These are phyloP conservation scores for Phytopythium cucurbitacearum DNA, from an alignment of 352 stramenopile genomes.

Conservation along the genomic window DNA sequence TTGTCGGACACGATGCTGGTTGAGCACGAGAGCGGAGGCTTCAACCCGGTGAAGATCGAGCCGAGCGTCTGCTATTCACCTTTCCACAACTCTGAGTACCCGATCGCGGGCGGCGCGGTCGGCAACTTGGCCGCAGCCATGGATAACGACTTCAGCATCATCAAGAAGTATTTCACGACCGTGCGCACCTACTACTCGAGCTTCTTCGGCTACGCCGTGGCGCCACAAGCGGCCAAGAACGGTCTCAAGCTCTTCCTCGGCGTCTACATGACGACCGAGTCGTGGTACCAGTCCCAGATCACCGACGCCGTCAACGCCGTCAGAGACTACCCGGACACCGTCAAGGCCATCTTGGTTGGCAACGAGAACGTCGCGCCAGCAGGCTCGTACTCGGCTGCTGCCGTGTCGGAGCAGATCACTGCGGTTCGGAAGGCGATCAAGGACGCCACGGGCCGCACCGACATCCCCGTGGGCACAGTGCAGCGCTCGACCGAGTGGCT, in stretches of 20 bases:
- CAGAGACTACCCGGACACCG: conserved; percentile 42
- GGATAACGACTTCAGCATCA: conserved; percentile 61
- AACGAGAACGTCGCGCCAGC: conserved; percentile 69
- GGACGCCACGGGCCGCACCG: conserved; percentile 17
- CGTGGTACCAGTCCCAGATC: conserved; percentile 53
- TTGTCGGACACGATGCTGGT: conserved; percentile 8
- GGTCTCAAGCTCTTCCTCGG: conserved; percentile 63
- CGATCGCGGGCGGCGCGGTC: conserved; percentile 30
- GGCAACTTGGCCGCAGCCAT: conserved; percentile 43
- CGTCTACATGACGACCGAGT: conserved; percentile 71
- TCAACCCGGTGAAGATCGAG: conserved; percentile 12
- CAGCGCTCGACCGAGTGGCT: conserved; percentile 69
- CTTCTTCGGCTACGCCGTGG: conserved; percentile 50
- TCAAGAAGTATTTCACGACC: conserved; percentile 52
- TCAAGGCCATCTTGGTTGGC: conserved; percentile 59
- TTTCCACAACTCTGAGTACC: conserved; percentile 73
- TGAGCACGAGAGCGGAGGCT: conserved; percentile 1
- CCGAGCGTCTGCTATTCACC: conserved; percentile 68
- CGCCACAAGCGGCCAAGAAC: conserved; percentile 32
- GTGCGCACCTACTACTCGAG: conserved; percentile 79
- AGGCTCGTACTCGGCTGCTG: conserved; percentile 29
- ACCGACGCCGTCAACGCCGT: conserved; percentile 38
- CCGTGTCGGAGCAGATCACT: conserved; percentile 32
- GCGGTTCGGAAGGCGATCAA: conserved; percentile 25
- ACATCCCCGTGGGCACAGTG: conserved; percentile 62